Evolutionary conservation across 352 stramenopile species (phyloP).

Genomic region (Globisporangium recalcitrans): DNA sequence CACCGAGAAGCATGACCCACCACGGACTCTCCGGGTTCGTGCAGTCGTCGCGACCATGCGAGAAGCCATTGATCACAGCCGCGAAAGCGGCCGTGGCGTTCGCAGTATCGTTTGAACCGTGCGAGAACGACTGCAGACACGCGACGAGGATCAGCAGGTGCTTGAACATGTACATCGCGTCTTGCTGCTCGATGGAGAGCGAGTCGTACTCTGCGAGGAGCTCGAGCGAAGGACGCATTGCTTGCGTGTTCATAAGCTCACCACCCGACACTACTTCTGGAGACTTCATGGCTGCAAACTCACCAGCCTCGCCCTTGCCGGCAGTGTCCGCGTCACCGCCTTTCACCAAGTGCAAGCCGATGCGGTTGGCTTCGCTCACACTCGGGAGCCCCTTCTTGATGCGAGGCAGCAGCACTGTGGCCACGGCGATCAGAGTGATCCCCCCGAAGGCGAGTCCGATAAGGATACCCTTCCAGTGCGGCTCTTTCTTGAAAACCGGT

Average conservation of each 20-base stretch:
- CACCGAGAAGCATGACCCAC: slow-evolving; percentile 65
- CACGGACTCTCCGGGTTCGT: slow-evolving; percentile 22
- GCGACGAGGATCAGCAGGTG: slow-evolving; percentile 74
- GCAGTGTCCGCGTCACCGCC: background rate
- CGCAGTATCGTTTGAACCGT: slow-evolving; percentile 79
- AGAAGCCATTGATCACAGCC: slow-evolving; percentile 60
- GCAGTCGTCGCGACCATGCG: slow-evolving; percentile 25
- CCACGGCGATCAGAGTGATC: slow-evolving; percentile 7
- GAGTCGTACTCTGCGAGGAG: slow-evolving; percentile 22
- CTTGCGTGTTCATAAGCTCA: background rate
- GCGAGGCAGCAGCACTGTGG: background rate
- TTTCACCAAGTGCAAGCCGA: slow-evolving; percentile 1
- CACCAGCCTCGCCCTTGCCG: slow-evolving; percentile 1
- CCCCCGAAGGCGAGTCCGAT: background rate
- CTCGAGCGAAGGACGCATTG: slow-evolving; percentile 15
- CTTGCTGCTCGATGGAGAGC: slow-evolving; percentile 30
- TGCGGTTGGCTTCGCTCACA: background rate
- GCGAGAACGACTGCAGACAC: slow-evolving; percentile 63
- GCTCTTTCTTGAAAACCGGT: slow-evolving; percentile 4
- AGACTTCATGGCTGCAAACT: slow-evolving; percentile 7
- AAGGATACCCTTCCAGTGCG: background rate
- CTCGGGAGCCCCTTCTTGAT: slow-evolving; percentile 1
- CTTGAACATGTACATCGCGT: slow-evolving; percentile 39
- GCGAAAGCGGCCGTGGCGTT: slow-evolving; percentile 69
- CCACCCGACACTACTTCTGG: slow-evolving; percentile 4